phyloP scores from a whole-genome alignment of 2,329 filamentous ascomycete genomes.

The Laburnicola sp. region DNA sequence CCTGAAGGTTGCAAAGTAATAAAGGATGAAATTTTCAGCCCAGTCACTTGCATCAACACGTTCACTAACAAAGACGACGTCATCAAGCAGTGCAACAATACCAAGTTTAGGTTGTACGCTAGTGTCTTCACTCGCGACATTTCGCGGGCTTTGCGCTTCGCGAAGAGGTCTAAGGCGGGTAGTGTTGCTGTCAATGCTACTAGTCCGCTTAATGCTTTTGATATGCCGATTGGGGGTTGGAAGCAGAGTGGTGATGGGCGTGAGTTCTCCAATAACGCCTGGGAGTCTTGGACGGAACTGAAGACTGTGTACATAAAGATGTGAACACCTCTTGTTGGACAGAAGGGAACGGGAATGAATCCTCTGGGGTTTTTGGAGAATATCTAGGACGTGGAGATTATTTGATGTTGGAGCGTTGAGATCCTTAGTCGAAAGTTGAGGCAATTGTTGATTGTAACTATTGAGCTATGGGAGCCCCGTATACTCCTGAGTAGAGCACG shows the following conservation, averaged over 20 bases:
- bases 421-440: too few relatives aligned
- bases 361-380: too few relatives aligned
- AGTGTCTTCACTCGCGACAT: constrained; percentile 42
- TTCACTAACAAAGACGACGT: constrained; percentile 26
- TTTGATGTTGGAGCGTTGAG: too few relatives aligned
- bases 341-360: too few relatives aligned
- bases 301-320: too few relatives aligned
- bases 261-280: not conserved
- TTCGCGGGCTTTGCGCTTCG: constrained; percentile 37
- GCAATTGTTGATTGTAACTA: too few relatives aligned
- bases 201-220: not conserved
- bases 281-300: too few relatives aligned
- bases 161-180: constrained; percentile 43
- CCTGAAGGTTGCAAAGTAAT: not conserved
- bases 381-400: too few relatives aligned
- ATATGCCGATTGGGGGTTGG: not conserved
- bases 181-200: constrained; percentile 45
- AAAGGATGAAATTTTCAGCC: constrained; percentile 30
- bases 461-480: too few relatives aligned
- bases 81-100: constrained; percentile 42
- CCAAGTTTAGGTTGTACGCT: constrained; percentile 45
- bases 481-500: too few relatives aligned
- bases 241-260: not conserved
- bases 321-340: too few relatives aligned
- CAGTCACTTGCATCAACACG: constrained; percentile 18